These are phyloP conservation scores for Cladosporium sp. DNA, from an alignment of 2,329 filamentous ascomycete species.

Conservation along the genomic window DNA sequence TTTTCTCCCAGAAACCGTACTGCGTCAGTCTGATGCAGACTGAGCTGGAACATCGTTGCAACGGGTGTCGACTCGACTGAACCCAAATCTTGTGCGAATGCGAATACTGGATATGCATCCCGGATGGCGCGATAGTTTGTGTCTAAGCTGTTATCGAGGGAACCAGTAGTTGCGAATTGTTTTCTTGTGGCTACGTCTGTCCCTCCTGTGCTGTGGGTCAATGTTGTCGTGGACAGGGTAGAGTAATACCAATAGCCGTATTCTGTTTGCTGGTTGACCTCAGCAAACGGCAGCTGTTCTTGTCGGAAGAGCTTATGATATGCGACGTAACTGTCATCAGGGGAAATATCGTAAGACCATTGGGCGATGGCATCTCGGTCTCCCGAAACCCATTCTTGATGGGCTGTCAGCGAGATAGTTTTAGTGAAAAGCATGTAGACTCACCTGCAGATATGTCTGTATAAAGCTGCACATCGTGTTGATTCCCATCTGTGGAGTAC, in stretches of 20 bases:
- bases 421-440: conserved; percentile 27
- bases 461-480: conserved; percentile 69
- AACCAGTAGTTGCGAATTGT: conserved; percentile 47
- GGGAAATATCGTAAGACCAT: conserved; percentile 56
- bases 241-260: conserved; percentile 58
- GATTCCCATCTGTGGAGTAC: conserved; percentile 59
- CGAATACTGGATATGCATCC: conserved; percentile 53
- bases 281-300: conserved; percentile 43
- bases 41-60: conserved; percentile 51
- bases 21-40: conserved; percentile 51
- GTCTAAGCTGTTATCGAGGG: conserved; percentile 47
- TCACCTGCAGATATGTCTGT: conserved; percentile 63
- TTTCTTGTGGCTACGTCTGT: conserved; percentile 47
- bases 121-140: conserved; percentile 51
- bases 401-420: conserved; percentile 36
- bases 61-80: conserved; percentile 40
- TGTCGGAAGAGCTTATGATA: conserved; percentile 35
- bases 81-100: conserved; percentile 53
- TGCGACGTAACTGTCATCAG: conserved; percentile 19
- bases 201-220: conserved; percentile 50
- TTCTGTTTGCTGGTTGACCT: conserved; percentile 50
- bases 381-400: conserved; percentile 65
- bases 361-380: conserved; percentile 55
- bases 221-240: conserved; percentile 43
- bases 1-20: conserved; percentile 52